These are phyloP conservation scores for Thalassiosira pacifica DNA, from an alignment of 352 stramenopile genomes.

Conservation along the genomic window DNA sequence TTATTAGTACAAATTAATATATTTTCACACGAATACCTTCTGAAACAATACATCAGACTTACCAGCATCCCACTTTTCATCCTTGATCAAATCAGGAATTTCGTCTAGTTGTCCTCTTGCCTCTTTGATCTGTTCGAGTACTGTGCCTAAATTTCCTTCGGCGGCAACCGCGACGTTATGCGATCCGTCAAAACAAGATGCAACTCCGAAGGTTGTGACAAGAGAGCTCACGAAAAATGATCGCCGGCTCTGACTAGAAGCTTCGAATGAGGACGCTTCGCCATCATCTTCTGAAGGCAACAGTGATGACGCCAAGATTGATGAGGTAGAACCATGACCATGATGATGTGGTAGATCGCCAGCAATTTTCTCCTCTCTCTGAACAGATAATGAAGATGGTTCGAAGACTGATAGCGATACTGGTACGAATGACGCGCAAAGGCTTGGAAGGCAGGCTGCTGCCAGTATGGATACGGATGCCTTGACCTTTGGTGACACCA, in stretches of 20 bases:
- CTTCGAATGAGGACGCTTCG: not conserved
- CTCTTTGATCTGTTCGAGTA: conserved; percentile 66
- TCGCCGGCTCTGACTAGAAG: not conserved
- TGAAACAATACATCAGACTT: too few species aligned
- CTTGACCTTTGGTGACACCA: conserved; percentile 27
- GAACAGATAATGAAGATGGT: not conserved
- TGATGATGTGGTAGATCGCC: too few species aligned
- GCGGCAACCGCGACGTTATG: conserved; percentile 39
- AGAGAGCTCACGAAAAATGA: conserved; percentile 14
- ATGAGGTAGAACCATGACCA: too few species aligned
- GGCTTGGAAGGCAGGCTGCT: not conserved
- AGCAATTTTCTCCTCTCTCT: too few species aligned
- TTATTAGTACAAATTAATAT: too few species aligned
- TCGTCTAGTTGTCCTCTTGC: conserved; percentile 71
- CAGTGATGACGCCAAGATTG: not conserved
- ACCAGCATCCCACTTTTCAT: conserved; percentile 84
- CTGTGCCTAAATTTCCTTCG: conserved; percentile 27
- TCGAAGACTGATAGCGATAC: too few species aligned
- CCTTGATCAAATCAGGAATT: conserved; percentile 81
- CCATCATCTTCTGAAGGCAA: conserved; percentile 6
- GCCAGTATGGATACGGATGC: conserved; percentile 11
- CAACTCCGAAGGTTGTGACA: conserved; percentile 19
- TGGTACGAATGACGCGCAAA: conserved; percentile 12
- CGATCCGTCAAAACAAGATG: not conserved
- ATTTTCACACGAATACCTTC: too few species aligned